Conservation (phyloP, 2,329 filamentous ascomycete species). For the Huntiella savannae region DNA sequence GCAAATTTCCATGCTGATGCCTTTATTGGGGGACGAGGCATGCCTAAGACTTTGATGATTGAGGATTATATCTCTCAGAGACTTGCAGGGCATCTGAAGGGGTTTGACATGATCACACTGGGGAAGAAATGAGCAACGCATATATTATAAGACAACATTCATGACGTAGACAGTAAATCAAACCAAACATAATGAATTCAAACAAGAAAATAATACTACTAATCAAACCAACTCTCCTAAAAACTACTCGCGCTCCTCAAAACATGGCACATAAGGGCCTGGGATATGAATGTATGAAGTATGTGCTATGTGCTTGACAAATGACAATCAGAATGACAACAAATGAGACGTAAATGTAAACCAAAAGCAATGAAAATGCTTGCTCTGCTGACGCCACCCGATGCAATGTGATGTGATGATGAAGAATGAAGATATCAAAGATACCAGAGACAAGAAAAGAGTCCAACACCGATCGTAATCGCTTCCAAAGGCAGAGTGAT, state of each 20-base stretch:
- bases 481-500: background rate
- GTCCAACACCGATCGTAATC: too few species aligned
- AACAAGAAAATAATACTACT: background rate
- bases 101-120: constrained; percentile 9
- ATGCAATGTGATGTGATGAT: too few species aligned
- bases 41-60: constrained; percentile 10
- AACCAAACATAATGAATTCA: background rate
- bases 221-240: background rate
- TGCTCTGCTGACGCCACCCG: too few species aligned
- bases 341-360: background rate
- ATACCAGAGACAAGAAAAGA: background rate
- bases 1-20: constrained; percentile 10
- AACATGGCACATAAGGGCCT: too few species aligned
- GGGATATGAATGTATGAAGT: too few species aligned
- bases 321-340: background rate
- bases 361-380: background rate
- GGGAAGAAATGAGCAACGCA: background rate
- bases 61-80: constrained; percentile 10
- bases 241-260: background rate
- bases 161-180: background rate
- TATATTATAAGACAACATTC: background rate
- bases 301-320: too few species aligned
- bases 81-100: constrained; percentile 8
- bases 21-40: constrained; percentile 7
- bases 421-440: too few species aligned